Conservation (phyloP, 805 yeast genomes). For the Kluyveromyces aestuarii region DNA sequence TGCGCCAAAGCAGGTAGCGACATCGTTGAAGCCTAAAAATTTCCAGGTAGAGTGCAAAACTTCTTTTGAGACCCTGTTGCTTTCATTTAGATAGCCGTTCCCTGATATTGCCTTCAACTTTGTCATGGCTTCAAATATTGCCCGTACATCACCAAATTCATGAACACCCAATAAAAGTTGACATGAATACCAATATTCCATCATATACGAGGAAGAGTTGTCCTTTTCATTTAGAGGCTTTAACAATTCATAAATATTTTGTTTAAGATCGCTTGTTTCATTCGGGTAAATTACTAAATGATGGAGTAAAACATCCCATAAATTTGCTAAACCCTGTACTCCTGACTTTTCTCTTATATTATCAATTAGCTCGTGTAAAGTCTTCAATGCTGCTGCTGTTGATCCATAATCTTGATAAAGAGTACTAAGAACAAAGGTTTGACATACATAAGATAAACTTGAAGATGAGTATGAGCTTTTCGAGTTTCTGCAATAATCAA, state of each 20-base stretch:
- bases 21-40: background rate
- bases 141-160: background rate
- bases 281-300: background rate
- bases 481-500: constrained; percentile 39
- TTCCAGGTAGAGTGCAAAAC: background rate
- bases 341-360: constrained; percentile 2
- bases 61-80: background rate
- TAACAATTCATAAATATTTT: constrained; percentile 1
- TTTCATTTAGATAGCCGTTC: background rate
- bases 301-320: constrained; percentile 1
- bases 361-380: background rate
- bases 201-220: background rate
- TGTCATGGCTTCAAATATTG: background rate
- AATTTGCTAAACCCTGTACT: background rate
- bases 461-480: background rate
- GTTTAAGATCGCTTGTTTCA: background rate
- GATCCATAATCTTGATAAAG: constrained; percentile 2
- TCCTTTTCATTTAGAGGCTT: background rate
- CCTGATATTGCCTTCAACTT: background rate
- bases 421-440: constrained; percentile 1
- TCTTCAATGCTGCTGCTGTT: background rate
- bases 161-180: background rate
- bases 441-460: constrained; percentile 2
- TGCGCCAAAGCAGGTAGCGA: background rate
- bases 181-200: constrained; percentile 1